Conservation (phyloP, 2,329 filamentous ascomycete genomes). For the Xenosphaeropsis pyriputrescens region DNA sequence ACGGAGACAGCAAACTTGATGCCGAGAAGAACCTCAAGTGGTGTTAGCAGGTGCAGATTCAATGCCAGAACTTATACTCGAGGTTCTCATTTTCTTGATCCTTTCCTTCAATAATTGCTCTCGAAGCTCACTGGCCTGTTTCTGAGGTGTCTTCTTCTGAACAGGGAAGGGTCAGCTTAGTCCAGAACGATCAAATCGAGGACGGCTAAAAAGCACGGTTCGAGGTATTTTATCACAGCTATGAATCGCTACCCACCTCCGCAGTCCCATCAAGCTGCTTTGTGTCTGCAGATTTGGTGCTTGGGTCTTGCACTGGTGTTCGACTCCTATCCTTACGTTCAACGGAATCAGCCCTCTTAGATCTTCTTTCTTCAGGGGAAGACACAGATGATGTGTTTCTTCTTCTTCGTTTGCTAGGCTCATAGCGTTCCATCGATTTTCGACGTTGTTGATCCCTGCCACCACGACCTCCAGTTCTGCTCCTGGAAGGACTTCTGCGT, state of each 20-base stretch:
- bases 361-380: constrained; percentile 26
- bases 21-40: constrained; percentile 16
- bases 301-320: constrained; percentile 9
- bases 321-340: constrained; percentile 27
- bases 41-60: constrained; percentile 28
- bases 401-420: constrained; percentile 24
- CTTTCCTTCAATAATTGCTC: constrained; percentile 36
- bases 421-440: constrained; percentile 19
- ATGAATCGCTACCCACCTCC: constrained; percentile 26
- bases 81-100: constrained; percentile 40
- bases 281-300: constrained; percentile 8
- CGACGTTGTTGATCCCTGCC: constrained; percentile 16
- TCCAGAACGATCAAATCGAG: too few relatives aligned
- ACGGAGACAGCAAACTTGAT: too few relatives aligned
- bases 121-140: constrained; percentile 27
- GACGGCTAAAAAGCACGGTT: too few relatives aligned
- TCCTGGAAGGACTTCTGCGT: constrained; percentile 12
- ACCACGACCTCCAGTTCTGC: constrained; percentile 9
- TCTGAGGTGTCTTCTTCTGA: constrained; percentile 22
- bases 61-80: constrained; percentile 24
- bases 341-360: constrained; percentile 42
- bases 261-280: constrained; percentile 12
- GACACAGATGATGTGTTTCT: constrained; percentile 36
- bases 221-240: constrained; percentile 4
- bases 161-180: constrained; percentile 7